Evolutionary conservation across 2,329 filamentous ascomycete genomes (phyloP).

Genomic region (Colletotrichum sp.): DNA sequence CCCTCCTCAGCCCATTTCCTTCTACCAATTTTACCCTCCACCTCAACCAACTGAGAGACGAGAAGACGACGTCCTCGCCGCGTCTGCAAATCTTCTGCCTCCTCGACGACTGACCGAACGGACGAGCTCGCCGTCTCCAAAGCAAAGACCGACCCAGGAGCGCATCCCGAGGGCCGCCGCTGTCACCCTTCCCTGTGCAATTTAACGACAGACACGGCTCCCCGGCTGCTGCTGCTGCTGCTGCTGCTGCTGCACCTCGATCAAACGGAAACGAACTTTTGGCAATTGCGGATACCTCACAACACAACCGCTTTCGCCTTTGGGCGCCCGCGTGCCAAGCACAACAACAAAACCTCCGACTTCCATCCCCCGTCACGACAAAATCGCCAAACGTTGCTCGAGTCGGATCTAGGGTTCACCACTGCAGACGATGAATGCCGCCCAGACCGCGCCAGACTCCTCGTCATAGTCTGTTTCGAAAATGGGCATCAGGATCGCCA

Average conservation of each 20-base stretch:
- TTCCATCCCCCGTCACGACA: background rate
- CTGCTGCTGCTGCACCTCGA: background rate
- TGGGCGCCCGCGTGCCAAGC: slow-evolving; percentile 7
- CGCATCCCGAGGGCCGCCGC: background rate
- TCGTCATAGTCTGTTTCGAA: slow-evolving; percentile 14
- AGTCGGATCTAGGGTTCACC: background rate
- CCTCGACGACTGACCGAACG: background rate
- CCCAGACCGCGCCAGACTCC: slow-evolving; percentile 10
- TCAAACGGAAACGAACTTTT: background rate
- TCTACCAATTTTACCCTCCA: slow-evolving; percentile 8
- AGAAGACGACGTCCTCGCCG: background rate
- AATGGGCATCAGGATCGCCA: slow-evolving; percentile 77
- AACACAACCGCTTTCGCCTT: background rate
- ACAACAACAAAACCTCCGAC: background rate
- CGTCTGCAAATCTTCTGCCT: background rate
- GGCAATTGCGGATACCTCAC: background rate
- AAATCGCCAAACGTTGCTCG: background rate
- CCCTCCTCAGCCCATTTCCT: slow-evolving; percentile 16
- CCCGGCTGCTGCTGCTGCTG: background rate
- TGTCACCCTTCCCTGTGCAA: background rate
- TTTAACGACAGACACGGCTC: background rate
- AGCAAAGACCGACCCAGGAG: background rate
- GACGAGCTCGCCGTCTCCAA: background rate
- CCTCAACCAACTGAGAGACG: slow-evolving; percentile 1
- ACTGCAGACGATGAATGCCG: slow-evolving; percentile 19